Base-by-base conservation (phyloP, 345 rosid genomes). In the Eucalyptus sp. region DNA sequence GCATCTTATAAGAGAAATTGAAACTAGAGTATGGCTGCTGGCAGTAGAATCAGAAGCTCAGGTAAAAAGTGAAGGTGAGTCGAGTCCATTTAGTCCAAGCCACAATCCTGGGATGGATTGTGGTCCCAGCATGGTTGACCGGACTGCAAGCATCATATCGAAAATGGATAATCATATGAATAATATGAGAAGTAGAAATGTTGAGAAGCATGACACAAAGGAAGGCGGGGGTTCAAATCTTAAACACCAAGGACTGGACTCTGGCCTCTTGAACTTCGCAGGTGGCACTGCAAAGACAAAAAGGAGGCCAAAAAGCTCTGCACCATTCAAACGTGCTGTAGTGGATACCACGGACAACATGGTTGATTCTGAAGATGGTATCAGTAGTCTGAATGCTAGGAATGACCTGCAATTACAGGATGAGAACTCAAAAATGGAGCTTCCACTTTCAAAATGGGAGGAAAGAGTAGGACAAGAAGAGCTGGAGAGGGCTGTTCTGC, bases 11-110 rank as follows among this genome's bases (percentile, higher is more conserved):
- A 95, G 99, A 90, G 99, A 98, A 93, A 97, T 97, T 89, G 99
- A 98, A 96, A 97, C 99, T 86, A 94, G 97, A 91, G 99, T 95
- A 90, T 97, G 99, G 99, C 95, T 98, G 43, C 92, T 98, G 92
- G 99, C 99, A 43, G 99, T 98, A 58, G 99, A 97, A 94, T 96
- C 99, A 79, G 99, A 98, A 93, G 97, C 97, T 89, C 96, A 97
- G 91, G 89, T 90, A 90, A 95, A 97, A 90, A 93, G 91, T 92
- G 94, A 93, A 50, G 95, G 98, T 86, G 96, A 95, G 58, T 92
- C 92, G 37, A 92, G 90, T 93, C 91, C 91, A 84, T 90, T 86
- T 71, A 88, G 91, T 91, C 89, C 92, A 86, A 92, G 90, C 80
- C 93, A 88, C 86, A 97, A 92, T 80, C 89, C 90, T 90, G 90